phyloP scores from a whole-genome alignment of 495 filamentous ascomycete species.

The Aspergillus nanangensis region DNA sequence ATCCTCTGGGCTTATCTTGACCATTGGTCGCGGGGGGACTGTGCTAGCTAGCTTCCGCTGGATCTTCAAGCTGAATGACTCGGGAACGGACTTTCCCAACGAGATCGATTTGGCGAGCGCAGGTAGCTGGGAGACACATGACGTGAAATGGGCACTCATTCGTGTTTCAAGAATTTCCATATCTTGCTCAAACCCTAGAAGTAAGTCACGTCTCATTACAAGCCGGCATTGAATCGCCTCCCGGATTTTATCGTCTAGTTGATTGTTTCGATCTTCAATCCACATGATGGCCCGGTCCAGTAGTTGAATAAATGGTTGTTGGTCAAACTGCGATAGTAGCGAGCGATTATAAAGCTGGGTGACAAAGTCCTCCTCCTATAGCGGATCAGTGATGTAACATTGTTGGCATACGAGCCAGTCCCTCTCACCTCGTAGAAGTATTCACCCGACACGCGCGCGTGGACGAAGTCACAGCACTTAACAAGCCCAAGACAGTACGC shows the following conservation, averaged over 20 bases:
- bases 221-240: conserved; percentile 60
- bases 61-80: conserved; percentile 84
- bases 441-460: conserved; percentile 66
- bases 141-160: conserved; percentile 34
- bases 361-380: conserved; percentile 91
- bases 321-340: conserved; percentile 61
- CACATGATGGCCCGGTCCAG: conserved; percentile 56
- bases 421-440: conserved; percentile 78
- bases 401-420: background rate
- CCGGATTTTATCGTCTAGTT: conserved; percentile 46
- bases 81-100: conserved; percentile 62
- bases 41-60: conserved; percentile 88
- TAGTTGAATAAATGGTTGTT: conserved; percentile 50
- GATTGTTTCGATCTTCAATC: conserved; percentile 42
- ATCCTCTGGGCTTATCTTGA: conserved; percentile 66
- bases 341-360: conserved; percentile 81
- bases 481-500: conserved; percentile 84
- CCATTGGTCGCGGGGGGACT: conserved; percentile 86
- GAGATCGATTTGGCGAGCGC: conserved; percentile 50
- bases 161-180: conserved; percentile 34
- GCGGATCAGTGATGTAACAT: conserved; percentile 4
- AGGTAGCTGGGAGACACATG: conserved; percentile 42
- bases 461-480: conserved; percentile 78
- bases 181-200: conserved; percentile 48
- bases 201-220: conserved; percentile 58